Evolutionary conservation across 495 filamentous ascomycete species (phyloP).

Genomic region (Ascodesmis nigricans): DNA sequence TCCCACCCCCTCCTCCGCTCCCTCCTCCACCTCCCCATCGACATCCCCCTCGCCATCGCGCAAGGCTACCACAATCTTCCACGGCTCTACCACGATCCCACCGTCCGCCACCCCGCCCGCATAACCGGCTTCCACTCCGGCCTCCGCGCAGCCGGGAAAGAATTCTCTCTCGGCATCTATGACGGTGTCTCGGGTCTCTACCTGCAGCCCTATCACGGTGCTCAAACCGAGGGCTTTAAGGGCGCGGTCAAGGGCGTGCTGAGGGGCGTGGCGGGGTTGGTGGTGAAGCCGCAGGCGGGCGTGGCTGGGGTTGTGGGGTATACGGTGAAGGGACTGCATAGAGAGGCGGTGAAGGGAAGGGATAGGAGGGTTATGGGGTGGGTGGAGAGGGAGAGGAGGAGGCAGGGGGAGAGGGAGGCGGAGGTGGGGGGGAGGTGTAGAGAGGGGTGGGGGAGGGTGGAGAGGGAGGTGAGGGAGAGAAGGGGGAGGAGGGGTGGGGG

Average conservation of each 20-base stretch:
- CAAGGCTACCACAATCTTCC: constrained; percentile 75
- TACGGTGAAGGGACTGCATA: constrained; percentile 41
- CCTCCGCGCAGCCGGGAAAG: constrained; percentile 40
- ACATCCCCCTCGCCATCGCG: constrained; percentile 47
- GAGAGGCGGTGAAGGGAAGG: constrained; percentile 27
- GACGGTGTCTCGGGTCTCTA: constrained; percentile 54
- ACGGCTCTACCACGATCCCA: constrained; percentile 49
- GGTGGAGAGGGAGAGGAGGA: constrained; percentile 9
- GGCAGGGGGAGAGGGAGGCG: constrained; percentile 18
- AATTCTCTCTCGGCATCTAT: constrained; percentile 46
- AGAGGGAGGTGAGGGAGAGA: constrained; percentile 19
- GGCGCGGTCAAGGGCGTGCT: constrained; percentile 47
- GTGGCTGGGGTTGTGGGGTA: constrained; percentile 41
- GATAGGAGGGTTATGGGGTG: constrained; percentile 19
- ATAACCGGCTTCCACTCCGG: constrained; percentile 49
- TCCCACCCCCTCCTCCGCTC: constrained; percentile 10
- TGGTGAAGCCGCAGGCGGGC: constrained; percentile 47
- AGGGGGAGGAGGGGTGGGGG: constrained; percentile 13
- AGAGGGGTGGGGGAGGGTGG: constrained; percentile 7
- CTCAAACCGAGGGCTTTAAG: constrained; percentile 32
- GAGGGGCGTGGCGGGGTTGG: constrained; percentile 51
- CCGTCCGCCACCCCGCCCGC: constrained; percentile 31
- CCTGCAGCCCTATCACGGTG: constrained; percentile 40
- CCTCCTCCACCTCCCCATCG: constrained; percentile 30
- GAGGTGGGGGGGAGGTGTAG: constrained; percentile 5